These are phyloP conservation scores for Chenopodium formosanum DNA, from an alignment of 148 eudicot species.

Conservation along the genomic window DNA sequence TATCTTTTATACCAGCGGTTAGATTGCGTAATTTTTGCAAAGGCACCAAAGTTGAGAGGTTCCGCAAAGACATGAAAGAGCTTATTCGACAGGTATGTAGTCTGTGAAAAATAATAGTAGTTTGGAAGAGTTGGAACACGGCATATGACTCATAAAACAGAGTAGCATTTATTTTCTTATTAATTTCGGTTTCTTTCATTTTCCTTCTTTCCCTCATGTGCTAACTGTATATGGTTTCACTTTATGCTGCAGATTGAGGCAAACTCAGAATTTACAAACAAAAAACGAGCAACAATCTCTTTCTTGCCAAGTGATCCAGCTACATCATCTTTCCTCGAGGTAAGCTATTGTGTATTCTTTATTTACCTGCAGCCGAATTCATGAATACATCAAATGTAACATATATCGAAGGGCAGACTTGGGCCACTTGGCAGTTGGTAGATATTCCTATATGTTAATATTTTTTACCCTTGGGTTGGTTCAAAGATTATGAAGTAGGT, in stretches of 20 bases:
- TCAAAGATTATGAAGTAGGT: background rate
- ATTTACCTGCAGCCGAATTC: background rate
- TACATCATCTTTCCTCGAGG: conserved; percentile 72
- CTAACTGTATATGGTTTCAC: conserved; percentile 11
- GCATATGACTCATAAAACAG: background rate
- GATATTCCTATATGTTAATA: background rate
- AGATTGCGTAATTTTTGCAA: conserved; percentile 83
- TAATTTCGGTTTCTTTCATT: background rate
- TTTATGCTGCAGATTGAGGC: conserved; percentile 65
- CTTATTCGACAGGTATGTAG: conserved; percentile 72
- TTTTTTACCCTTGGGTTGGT: background rate
- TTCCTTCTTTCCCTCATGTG: background rate
- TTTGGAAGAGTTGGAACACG: background rate
- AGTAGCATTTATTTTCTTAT: background rate
- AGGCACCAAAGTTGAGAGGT: conserved; percentile 84
- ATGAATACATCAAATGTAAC: background rate
- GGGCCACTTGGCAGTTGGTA: background rate
- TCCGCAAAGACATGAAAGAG: conserved; percentile 72
- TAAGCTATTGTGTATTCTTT: conserved; percentile 22
- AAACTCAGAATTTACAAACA: conserved; percentile 67
- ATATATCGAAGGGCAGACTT: background rate
- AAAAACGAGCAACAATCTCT: conserved; percentile 59
- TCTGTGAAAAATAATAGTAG: background rate
- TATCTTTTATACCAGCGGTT: conserved; percentile 75
- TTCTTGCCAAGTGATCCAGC: conserved; percentile 87